These are phyloP conservation scores for Fragaria nilgerrensis DNA, from an alignment of 306 rosid genomes.

Conservation along the genomic window DNA sequence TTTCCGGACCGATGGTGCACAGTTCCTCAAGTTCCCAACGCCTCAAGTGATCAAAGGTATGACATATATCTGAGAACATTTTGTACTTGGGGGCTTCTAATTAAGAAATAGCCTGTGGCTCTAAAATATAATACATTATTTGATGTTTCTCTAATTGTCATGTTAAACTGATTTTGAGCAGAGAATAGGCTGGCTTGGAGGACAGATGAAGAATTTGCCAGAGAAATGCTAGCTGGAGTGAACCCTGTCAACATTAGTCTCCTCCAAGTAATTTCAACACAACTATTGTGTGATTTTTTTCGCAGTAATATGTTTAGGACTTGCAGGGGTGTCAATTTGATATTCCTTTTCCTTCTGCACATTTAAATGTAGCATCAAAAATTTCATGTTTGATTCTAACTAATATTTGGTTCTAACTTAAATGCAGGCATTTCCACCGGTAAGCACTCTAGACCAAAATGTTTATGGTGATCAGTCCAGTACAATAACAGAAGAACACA, in stretches of 20 bases:
- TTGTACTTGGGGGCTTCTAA: background rate
- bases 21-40: slow-evolving; percentile 47
- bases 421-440: slow-evolving; percentile 66
- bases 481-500: slow-evolving; percentile 42
- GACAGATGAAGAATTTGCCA: slow-evolving; percentile 76
- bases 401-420: slow-evolving; percentile 3
- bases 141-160: background rate
- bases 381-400: background rate
- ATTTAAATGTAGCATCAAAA: background rate
- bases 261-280: slow-evolving; percentile 47
- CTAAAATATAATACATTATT: background rate
- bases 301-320: background rate
- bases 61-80: background rate
- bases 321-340: background rate
- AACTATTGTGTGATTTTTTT: background rate
- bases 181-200: slow-evolving; percentile 61
- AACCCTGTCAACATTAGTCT: slow-evolving; percentile 54
- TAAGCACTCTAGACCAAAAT: slow-evolving; percentile 54
- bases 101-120: background rate
- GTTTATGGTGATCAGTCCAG: slow-evolving; percentile 61
- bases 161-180: slow-evolving; percentile 29
- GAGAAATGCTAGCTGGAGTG: slow-evolving; percentile 75
- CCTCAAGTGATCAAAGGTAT: slow-evolving; percentile 84
- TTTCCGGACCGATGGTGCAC: slow-evolving; percentile 56
- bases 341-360: background rate